Conservation (phyloP, 2,329 filamentous ascomycete species). For the Verticillium nonalfalfae region DNA sequence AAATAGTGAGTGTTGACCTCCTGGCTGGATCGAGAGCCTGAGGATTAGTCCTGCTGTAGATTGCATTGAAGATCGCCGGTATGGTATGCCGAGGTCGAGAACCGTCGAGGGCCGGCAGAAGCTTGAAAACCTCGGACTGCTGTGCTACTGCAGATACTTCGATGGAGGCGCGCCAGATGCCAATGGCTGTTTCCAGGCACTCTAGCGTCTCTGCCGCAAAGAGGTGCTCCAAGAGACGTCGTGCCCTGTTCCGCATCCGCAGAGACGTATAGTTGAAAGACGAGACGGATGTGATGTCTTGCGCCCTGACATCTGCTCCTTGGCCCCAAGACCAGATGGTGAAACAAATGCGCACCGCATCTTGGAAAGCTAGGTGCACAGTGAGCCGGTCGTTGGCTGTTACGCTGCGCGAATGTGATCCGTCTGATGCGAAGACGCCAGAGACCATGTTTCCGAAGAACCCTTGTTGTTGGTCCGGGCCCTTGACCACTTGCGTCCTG, state of each 20-base stretch:
- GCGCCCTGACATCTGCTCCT: slow-evolving; percentile 47
- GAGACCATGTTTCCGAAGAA: slow-evolving; percentile 96
- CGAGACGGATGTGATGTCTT: slow-evolving; percentile 63
- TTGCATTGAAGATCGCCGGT: slow-evolving; percentile 89
- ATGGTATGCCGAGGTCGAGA: slow-evolving; percentile 88
- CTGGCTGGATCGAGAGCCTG: slow-evolving; percentile 68
- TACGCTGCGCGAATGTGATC: slow-evolving; percentile 67
- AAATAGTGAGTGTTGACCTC: slow-evolving; percentile 83
- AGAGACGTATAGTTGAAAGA: slow-evolving; percentile 89
- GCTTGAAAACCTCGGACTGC: slow-evolving; percentile 66
- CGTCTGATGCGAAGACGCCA: slow-evolving; percentile 77
- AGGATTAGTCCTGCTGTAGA: slow-evolving; percentile 91
- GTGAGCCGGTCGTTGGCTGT: slow-evolving; percentile 93
- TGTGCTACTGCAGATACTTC: slow-evolving; percentile 39
- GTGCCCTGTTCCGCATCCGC: slow-evolving; percentile 82
- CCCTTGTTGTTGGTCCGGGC: slow-evolving; percentile 74
- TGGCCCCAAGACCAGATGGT: slow-evolving; percentile 93
- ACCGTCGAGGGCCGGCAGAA: slow-evolving; percentile 86
- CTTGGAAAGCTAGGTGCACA: slow-evolving; percentile 92
- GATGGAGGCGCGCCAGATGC: slow-evolving; percentile 64
- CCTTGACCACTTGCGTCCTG: slow-evolving; percentile 61
- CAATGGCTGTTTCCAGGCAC: slow-evolving; percentile 84
- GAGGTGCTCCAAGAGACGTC: slow-evolving; percentile 84
- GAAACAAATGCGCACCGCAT: slow-evolving; percentile 88
- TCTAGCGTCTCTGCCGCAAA: slow-evolving; percentile 90